phyloP scores from a whole-genome alignment of 345 rosid species.

The Carallia brachiata region DNA sequence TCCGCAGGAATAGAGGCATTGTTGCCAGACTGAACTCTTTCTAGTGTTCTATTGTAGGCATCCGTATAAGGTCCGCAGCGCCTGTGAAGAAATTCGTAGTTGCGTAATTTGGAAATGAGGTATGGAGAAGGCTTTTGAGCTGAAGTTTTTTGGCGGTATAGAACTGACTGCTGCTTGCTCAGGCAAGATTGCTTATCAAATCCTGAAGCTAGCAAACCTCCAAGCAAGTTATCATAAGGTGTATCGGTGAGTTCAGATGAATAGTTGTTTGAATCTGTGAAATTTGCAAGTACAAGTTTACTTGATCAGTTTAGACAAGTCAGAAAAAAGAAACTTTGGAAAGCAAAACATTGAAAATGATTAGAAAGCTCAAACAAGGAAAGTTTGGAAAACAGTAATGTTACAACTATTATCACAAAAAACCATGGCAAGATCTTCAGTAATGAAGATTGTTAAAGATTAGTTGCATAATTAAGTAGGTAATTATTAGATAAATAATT shows the following conservation, averaged over 20 bases:
- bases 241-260: too few species aligned
- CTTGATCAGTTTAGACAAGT: too few species aligned
- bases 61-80: slow-evolving; percentile 17
- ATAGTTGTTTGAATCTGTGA: not conserved
- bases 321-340: too few species aligned
- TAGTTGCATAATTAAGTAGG: too few species aligned
- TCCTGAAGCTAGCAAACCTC: slow-evolving; percentile 14
- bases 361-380: too few species aligned
- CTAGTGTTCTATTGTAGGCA: slow-evolving; percentile 5
- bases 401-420: too few species aligned
- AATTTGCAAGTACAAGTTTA: not conserved
- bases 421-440: too few species aligned
- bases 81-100: slow-evolving; percentile 21
- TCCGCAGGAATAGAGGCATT: not conserved
- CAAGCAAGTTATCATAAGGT: not conserved
- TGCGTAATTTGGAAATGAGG: slow-evolving; percentile 14
- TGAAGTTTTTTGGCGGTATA: slow-evolving; percentile 1
- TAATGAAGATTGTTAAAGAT: too few species aligned
- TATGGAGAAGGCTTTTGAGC: slow-evolving; percentile 15
- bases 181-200: slow-evolving; percentile 14
- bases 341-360: too few species aligned
- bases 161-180: slow-evolving; percentile 6
- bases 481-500: too few species aligned
- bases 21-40: not conserved
- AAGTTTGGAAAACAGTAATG: too few species aligned